Percentiles rank a stretch among this genome's conserved stretches.
phyloP scores from a whole-genome alignment of 805 yeast genomes.

The Pichia pseudocactophila region DNA sequence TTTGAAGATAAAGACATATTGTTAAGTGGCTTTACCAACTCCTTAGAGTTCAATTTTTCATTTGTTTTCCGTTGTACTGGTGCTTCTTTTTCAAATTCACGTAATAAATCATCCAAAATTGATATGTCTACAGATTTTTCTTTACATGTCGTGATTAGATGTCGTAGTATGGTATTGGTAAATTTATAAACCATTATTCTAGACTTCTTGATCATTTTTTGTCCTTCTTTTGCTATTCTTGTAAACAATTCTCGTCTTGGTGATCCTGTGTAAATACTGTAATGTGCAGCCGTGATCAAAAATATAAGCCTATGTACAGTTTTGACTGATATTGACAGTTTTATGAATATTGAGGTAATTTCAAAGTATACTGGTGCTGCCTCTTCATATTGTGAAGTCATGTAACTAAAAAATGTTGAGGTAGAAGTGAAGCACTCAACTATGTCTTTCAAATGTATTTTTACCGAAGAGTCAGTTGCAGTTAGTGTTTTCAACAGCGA shows the following conservation, averaged over 20 bases:
- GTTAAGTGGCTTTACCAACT: not conserved
- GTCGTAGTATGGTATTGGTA: conserved; percentile 2
- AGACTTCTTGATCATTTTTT: conserved; percentile 10
- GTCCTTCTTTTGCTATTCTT: conserved; percentile 8
- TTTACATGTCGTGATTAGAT: not conserved
- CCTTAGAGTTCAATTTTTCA: conserved; percentile 1
- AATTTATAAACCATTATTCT: conserved; percentile 10
- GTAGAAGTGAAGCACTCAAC: not conserved
- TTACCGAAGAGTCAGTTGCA: not conserved
- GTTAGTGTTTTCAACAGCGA: not conserved
- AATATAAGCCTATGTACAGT: conserved; percentile 12
- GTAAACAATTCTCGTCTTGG: conserved; percentile 1
- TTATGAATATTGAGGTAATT: conserved; percentile 6
- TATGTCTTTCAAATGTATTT: not conserved
- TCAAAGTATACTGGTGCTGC: not conserved
- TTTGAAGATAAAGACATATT: no score
- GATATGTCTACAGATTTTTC: not conserved
- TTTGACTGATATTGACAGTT: conserved; percentile 11
- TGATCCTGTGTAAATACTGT: conserved; percentile 5
- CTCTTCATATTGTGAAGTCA: not conserved
- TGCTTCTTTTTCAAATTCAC: not conserved
- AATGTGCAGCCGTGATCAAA: conserved; percentile 11
- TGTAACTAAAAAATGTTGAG: not conserved
- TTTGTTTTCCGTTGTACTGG: not conserved
- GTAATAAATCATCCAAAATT: not conserved